Evolutionary conservation across 106 monocot species (phyloP), one percentile per base, ranked within the genome.

Genomic region (Dendrobium huoshanense): DNA sequence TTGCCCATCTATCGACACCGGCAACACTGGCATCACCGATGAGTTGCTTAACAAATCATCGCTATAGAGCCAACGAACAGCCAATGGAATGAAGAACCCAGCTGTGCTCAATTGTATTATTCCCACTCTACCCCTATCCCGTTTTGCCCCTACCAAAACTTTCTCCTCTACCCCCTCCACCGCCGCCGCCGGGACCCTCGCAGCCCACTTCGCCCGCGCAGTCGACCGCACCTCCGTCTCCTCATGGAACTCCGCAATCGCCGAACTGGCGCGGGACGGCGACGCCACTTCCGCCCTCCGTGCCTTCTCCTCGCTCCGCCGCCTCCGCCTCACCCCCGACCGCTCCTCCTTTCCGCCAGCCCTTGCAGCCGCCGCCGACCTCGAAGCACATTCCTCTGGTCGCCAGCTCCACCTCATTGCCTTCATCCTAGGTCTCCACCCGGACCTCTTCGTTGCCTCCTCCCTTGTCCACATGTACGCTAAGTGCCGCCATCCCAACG

Each of bases 391-490:
- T 49, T 47, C 41, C 49, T 15, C 82, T 58, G 93, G 96, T 75
- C 79, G 87, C 20, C 93, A 93, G 84, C 87, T 93, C 75, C 96
- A 93, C 41, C 85, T 93, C 65, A 87, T 81, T 27, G 84, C 89
- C 54, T 42, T 90, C 65, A 77, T 77, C 55, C 78, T 85, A 49
- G 91, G 93, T 9, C 84, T 91, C 75, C 77, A 82, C 7, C 88
- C 81, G 5, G 91, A 93, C 80, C 85, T 89, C 43, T 96, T 93
- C 83, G 80, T 93, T 44, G 80, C 93, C 22, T 96, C 93, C 67
- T 84, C 96, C 41, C 88, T 96, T 44, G 61, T 93, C 74, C 78
- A 91, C 79, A 88, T 96, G 90, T 96, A 96, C 90, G 85, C 89
- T 20, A 84, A 82, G 61, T 93, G 91, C 64, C 29, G 55, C n/a